These are phyloP conservation scores for Ascochyta koolunga DNA, from an alignment of 2,329 filamentous ascomycete genomes.

Conservation along the genomic window DNA sequence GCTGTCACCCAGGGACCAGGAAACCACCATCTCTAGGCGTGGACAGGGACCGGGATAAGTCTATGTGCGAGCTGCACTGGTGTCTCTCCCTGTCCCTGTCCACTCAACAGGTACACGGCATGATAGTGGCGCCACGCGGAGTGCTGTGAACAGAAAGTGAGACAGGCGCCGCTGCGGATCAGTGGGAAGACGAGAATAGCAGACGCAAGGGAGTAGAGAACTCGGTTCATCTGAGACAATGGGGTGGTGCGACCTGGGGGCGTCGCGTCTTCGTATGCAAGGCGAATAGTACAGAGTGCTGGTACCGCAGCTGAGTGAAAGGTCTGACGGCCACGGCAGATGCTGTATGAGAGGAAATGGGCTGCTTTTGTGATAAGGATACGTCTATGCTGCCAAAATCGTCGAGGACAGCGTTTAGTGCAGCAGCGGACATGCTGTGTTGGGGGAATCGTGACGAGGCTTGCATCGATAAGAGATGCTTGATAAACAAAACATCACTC, in stretches of 20 bases:
- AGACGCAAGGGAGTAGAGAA: background rate
- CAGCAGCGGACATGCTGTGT: conserved; percentile 4
- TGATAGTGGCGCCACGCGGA: conserved; percentile 4
- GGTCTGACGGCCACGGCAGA: conserved; percentile 7
- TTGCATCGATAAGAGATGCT: conserved; percentile 5
- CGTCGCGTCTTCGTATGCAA: conserved; percentile 10
- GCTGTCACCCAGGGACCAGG: conserved; percentile 10
- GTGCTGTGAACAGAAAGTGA: background rate
- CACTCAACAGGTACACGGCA: conserved; percentile 11
- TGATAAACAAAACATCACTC: background rate
- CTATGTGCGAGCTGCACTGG: too few relatives aligned
- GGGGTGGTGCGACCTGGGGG: background rate
- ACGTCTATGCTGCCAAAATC: conserved; percentile 14
- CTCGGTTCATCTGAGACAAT: conserved; percentile 2
- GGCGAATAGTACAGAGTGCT: conserved; percentile 6
- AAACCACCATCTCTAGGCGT: background rate
- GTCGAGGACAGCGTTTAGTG: conserved; percentile 4
- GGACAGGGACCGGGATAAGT: background rate
- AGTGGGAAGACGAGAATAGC: conserved; percentile 4
- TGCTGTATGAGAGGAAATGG: background rate
- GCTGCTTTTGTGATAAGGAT: background rate
- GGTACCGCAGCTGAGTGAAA: conserved; percentile 3
- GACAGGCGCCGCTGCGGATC: background rate
- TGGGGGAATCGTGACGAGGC: conserved; percentile 4
- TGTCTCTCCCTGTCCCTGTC: background rate